A percentile compares a stretch with the other conserved stretches of the same genome.
phyloP scores from a whole-genome alignment of 768 basidiomycete species.

The Antrodiella citrinella region DNA sequence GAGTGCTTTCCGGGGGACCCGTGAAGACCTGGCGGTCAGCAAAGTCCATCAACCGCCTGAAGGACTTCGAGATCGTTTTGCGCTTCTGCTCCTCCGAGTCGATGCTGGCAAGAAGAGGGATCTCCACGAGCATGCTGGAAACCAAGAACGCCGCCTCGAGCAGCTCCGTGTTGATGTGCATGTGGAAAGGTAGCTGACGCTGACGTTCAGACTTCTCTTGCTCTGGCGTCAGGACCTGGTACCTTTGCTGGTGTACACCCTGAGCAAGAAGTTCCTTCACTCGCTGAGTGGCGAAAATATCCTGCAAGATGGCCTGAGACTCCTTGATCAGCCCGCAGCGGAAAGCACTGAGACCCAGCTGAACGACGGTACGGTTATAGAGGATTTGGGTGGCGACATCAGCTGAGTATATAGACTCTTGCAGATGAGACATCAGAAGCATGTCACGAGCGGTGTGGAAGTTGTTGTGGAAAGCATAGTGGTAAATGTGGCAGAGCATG shows the following conservation, averaged over 20 bases:
- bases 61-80: conserved; percentile 92
- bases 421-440: conserved; percentile 97
- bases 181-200: conserved; percentile 95
- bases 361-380: conserved; percentile 96
- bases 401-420: conserved; percentile 92
- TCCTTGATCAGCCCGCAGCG: conserved; percentile 91
- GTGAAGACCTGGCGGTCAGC: conserved; percentile 97
- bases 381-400: conserved; percentile 97
- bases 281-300: conserved; percentile 93
- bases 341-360: conserved; percentile 96
- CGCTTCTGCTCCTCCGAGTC: conserved; percentile 92
- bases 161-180: conserved; percentile 98
- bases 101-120: conserved; percentile 89
- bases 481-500: conserved; percentile 96
- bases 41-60: conserved; percentile 90
- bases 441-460: conserved; percentile 97
- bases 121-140: conserved; percentile 97
- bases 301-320: conserved; percentile 84
- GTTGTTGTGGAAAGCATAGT: conserved; percentile 92
- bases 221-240: conserved; percentile 80
- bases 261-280: conserved; percentile 97
- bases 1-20: conserved; percentile 95
- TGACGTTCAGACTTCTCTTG: conserved; percentile 97
- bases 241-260: conserved; percentile 89
- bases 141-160: conserved; percentile 97